These are phyloP conservation scores for Cochlearia excelsa DNA, from an alignment of 345 rosid genomes.

Conservation along the genomic window DNA sequence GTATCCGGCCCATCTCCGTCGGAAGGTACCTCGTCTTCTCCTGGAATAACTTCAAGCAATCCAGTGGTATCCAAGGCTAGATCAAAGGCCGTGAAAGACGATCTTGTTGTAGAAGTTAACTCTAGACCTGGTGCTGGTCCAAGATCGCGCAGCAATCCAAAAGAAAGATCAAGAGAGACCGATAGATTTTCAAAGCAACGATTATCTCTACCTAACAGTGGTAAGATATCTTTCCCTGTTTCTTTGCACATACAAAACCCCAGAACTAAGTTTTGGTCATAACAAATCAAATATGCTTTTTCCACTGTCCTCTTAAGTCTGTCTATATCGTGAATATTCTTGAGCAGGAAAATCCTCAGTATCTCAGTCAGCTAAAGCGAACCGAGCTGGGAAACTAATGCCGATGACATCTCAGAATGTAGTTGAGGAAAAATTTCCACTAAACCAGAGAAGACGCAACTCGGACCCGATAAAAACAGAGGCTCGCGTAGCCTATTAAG, in stretches of 20 bases:
- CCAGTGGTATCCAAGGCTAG: constrained; percentile 49
- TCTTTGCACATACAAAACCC: too few relatives aligned
- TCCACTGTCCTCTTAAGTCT: too few relatives aligned
- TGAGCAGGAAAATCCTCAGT: constrained; percentile 17
- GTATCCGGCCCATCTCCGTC: constrained; percentile 55
- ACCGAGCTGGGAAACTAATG: neutral
- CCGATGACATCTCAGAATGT: constrained; percentile 15
- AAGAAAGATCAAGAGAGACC: constrained; percentile 61
- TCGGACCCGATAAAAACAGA: constrained; percentile 33
- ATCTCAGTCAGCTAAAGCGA: constrained; percentile 20
- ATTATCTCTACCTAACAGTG: constrained; percentile 65
- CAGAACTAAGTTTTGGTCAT: too few relatives aligned
- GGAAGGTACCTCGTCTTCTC: constrained; percentile 63
- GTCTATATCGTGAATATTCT: neutral
- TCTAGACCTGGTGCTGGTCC: constrained; percentile 46
- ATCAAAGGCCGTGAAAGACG: constrained; percentile 50
- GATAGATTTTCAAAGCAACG: constrained; percentile 61
- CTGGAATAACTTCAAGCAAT: constrained; percentile 51
- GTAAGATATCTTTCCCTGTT: constrained; percentile 41
- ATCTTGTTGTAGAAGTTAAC: constrained; percentile 49
- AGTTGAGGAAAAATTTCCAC: constrained; percentile 12
- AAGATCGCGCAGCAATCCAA: constrained; percentile 90
- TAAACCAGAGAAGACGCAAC: constrained; percentile 28
- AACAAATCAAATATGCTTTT: too few relatives aligned
- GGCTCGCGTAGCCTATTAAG: constrained; percentile 8